Conservation (phyloP, 768 basidiomycete species). For the Lactifluus rugatus region DNA sequence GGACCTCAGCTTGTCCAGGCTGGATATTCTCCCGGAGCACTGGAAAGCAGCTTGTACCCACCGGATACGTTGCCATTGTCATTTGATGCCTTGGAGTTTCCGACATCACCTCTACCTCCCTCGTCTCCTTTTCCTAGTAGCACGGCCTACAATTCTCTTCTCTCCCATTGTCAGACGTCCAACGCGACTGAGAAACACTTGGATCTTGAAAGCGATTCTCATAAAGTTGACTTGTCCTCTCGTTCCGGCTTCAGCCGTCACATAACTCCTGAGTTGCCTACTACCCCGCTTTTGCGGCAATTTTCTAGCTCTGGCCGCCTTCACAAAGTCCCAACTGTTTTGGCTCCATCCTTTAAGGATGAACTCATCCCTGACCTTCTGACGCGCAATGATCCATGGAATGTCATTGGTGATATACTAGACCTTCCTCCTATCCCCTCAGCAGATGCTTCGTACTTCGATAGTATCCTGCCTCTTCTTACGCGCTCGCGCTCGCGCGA, state of each 20-base stretch:
- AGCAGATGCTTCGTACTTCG: slow-evolving; percentile 1
- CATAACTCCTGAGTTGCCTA: not conserved
- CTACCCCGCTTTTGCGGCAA: not conserved
- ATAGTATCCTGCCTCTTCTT: not conserved
- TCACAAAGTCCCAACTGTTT: not conserved
- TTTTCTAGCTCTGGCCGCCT: not conserved
- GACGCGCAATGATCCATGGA: slow-evolving; percentile 13
- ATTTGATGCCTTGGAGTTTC: slow-evolving; percentile 9
- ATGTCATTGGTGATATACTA: slow-evolving; percentile 15
- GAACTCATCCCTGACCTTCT: slow-evolving; percentile 11
- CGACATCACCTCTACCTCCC: slow-evolving; percentile 11
- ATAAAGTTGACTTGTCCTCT: not conserved
- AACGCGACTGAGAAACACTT: not conserved
- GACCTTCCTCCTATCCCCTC: slow-evolving; percentile 13
- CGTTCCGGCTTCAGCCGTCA: not conserved
- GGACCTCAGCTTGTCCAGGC: not conserved
- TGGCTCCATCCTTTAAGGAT: not conserved
- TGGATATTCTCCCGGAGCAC: not conserved
- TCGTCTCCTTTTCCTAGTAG: slow-evolving; percentile 12
- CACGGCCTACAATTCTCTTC: not conserved
- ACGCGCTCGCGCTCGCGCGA: not conserved
- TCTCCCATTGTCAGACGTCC: not conserved
- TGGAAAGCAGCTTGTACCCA: not conserved
- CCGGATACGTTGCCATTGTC: not conserved
- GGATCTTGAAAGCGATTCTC: not conserved